phyloP scores from a whole-genome alignment of 768 basidiomycete genomes.

The Suillus bovinus region DNA sequence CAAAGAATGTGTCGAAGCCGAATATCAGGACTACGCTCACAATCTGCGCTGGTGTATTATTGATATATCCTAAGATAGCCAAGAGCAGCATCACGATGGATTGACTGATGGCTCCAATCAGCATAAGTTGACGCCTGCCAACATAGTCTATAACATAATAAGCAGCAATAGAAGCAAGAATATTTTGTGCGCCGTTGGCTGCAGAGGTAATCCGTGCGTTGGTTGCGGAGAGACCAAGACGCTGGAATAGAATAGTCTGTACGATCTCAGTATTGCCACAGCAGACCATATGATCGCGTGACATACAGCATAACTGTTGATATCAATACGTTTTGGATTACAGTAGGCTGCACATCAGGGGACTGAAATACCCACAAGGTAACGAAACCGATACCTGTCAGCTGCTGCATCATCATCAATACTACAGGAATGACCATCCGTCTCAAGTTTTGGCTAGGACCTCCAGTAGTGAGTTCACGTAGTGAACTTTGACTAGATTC shows the following conservation, averaged over 20 bases:
- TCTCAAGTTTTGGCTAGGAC: constrained; percentile 44
- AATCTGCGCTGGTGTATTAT: constrained; percentile 24
- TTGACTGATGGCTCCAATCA: constrained; percentile 44
- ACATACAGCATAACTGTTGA: constrained; percentile 15
- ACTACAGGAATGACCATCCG: constrained; percentile 9
- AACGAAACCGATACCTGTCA: constrained; percentile 31
- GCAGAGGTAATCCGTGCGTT: constrained; percentile 32
- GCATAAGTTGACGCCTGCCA: constrained; percentile 47
- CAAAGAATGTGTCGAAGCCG: constrained; percentile 39
- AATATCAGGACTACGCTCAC: constrained; percentile 29
- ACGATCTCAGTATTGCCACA: background rate
- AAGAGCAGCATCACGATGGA: constrained; percentile 30
- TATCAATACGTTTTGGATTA: too few relatives aligned
- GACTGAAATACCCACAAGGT: constrained; percentile 21
- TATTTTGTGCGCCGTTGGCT: constrained; percentile 42
- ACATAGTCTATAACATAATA: constrained; percentile 50
- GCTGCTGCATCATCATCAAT: constrained; percentile 34
- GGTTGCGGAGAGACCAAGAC: constrained; percentile 25
- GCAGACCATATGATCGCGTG: background rate
- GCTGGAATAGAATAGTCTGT: constrained; percentile 17
- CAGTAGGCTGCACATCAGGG: too few relatives aligned
- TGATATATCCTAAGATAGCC: constrained; percentile 23
- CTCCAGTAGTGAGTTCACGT: constrained; percentile 37
- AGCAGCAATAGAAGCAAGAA: constrained; percentile 46
- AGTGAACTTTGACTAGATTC: constrained; percentile 26